Evolutionary conservation across 768 basidiomycete species (phyloP).

Genomic region (Boletus rex-veris): DNA sequence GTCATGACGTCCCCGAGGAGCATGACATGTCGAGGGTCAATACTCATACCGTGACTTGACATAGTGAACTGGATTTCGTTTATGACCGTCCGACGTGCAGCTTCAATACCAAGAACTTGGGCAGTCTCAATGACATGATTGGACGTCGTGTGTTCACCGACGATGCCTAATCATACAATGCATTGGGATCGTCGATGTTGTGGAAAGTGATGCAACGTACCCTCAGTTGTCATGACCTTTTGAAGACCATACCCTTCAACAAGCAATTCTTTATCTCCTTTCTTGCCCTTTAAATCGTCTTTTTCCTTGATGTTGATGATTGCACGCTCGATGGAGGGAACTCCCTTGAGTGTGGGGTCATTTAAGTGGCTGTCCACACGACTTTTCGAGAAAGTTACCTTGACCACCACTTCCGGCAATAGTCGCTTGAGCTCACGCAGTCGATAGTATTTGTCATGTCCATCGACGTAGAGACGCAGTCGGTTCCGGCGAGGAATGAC

Average conservation of each 20-base stretch:
- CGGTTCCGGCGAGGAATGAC: slow-evolving; percentile 72
- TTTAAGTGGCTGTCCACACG: background rate
- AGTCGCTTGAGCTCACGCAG: slow-evolving; percentile 84
- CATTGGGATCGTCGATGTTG: background rate
- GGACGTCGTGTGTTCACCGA: slow-evolving; percentile 88
- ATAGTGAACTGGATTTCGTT: slow-evolving; percentile 98
- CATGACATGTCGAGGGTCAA: slow-evolving; percentile 99
- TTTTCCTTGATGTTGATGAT: slow-evolving; percentile 96
- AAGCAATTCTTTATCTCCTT: slow-evolving; percentile 86
- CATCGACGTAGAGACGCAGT: slow-evolving; percentile 76
- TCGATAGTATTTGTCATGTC: slow-evolving; percentile 74
- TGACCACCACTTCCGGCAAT: slow-evolving; percentile 84
- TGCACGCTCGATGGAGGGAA: slow-evolving; percentile 82
- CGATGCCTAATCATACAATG: slow-evolving; percentile 58
- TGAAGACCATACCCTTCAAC: slow-evolving; percentile 97
- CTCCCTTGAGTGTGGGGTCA: slow-evolving; percentile 52
- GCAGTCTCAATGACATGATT: slow-evolving; percentile 98
- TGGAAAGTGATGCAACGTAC: slow-evolving; percentile 37
- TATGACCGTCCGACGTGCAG: slow-evolving; percentile 89
- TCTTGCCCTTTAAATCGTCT: slow-evolving; percentile 71
- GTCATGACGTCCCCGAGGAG: slow-evolving; percentile 97
- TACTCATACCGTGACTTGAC: slow-evolving; percentile 96
- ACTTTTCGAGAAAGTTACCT: slow-evolving; percentile 44
- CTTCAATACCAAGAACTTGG: slow-evolving; percentile 96
- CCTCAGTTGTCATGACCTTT: slow-evolving; percentile 96